Base-by-base conservation (phyloP, 495 filamentous ascomycete genomes). In the Xylaria telfairii region DNA sequence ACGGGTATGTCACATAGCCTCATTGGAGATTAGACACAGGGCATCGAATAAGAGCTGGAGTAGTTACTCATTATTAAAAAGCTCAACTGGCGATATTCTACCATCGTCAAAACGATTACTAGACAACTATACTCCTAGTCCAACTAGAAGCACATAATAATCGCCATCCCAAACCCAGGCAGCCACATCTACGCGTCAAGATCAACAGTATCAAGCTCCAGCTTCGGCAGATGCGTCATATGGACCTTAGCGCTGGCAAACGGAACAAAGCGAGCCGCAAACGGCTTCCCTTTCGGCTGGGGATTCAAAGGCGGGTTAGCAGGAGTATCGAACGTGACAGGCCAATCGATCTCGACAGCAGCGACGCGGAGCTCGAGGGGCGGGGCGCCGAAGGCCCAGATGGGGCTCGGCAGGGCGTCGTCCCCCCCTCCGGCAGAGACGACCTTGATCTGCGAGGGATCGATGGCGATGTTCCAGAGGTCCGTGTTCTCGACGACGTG, bases 231-330 rank as follows among this genome's bases (percentile, higher is more conserved):
- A 73, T 90, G 87, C 26, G 84, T 82, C 82, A 90, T 88, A 72
- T 88, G 87, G 60, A 87, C 73, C 81, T 88, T 88, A 37, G 87
- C 84, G 68, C 83, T 84, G 8, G 84, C 88, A 73, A 87, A 88
- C 9, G 88, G 88, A 42, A 85, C 82, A 41, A 90, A 76, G 24
- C 77, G 81, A 17, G 84, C 82, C 62, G 82, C 76, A 34, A 82
- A 81, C 47, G 79, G 70, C 37, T 78, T 77, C 0, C 83, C 84
- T 8, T 51, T 74, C 3, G 68, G 54, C 54, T 69, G 67, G 0
- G 77, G 75, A 21, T 76, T 53, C 19, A 78, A 73, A 8, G 86
- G 85, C 32, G 85, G 81, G 37, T 79, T 76, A 3, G 84, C 81
- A 3, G 88, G 86, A 30, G 85, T 75, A 26, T 84, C 84, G 5